Conservation (phyloP, 2,329 filamentous ascomycete species). For the Polytolypa hystricis region DNA sequence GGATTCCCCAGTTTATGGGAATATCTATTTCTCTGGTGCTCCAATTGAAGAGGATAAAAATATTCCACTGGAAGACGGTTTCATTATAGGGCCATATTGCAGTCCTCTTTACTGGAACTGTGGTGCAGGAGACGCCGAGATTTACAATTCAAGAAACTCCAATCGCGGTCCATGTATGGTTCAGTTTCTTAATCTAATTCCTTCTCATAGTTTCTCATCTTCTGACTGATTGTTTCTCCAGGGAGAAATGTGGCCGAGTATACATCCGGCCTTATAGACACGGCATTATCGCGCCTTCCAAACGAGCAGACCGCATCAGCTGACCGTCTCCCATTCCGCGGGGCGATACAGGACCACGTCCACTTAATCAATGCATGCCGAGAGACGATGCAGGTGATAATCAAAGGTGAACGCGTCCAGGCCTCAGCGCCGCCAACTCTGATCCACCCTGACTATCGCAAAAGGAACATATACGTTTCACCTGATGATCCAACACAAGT, state of each 20-base stretch:
- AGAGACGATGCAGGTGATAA: constrained; percentile 15
- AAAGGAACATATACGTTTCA: constrained; percentile 25
- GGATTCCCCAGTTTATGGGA: constrained; percentile 30
- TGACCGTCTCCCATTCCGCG: constrained; percentile 10
- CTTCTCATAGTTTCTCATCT: background rate
- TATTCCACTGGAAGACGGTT: constrained; percentile 19
- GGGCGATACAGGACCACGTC: constrained; percentile 8
- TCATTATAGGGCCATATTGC: constrained; percentile 25
- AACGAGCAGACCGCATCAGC: background rate
- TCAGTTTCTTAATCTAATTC: background rate
- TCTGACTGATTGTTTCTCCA: constrained; percentile 1
- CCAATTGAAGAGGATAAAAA: constrained; percentile 15
- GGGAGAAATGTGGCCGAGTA: constrained; percentile 10
- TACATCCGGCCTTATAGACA: constrained; percentile 11
- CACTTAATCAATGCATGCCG: constrained; percentile 12
- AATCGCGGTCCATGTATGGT: constrained; percentile 12
- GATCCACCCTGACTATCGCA: constrained; percentile 23
- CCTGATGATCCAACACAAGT: constrained; percentile 19
- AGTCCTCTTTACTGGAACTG: constrained; percentile 15
- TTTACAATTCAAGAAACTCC: constrained; percentile 6
- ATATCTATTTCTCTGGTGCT: constrained; percentile 23
- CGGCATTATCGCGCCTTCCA: constrained; percentile 10
- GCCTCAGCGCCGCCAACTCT: constrained; percentile 14
- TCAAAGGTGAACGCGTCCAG: constrained; percentile 15
- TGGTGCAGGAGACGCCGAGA: constrained; percentile 9